Conservation (phyloP, 148 eudicot species). For the Camellia japonica region DNA sequence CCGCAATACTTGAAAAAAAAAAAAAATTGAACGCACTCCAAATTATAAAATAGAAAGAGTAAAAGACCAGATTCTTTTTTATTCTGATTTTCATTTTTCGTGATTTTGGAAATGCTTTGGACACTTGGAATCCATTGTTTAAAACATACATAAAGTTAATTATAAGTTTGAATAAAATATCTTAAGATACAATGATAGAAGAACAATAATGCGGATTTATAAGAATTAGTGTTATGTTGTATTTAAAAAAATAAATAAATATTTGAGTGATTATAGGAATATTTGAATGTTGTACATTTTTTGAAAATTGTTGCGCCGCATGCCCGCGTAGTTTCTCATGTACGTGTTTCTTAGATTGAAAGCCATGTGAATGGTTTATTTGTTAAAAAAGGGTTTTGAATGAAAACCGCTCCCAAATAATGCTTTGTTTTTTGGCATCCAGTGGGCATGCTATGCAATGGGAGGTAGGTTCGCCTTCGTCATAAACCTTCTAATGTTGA, state of each 20-base stretch:
- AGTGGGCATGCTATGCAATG: neutral
- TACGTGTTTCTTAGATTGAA: neutral
- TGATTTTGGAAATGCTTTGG: too few species aligned
- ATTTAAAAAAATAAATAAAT: too few species aligned
- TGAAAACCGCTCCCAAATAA: neutral
- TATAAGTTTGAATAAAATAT: too few species aligned
- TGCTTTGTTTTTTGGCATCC: neutral
- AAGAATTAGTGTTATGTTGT: too few species aligned
- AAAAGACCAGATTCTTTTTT: neutral
- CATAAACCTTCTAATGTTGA: slow-evolving; percentile 1
- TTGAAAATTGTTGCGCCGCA: neutral
- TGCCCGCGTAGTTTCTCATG: too few species aligned
- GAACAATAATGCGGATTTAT: too few species aligned
- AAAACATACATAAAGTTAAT: too few species aligned
- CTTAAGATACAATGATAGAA: too few species aligned
- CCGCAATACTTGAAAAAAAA: too few species aligned
- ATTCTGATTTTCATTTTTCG: neutral
- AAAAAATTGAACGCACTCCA: neutral
- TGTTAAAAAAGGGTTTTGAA: neutral
- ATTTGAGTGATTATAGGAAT: too few species aligned
- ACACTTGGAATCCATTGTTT: too few species aligned
- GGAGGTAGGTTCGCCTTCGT: neutral
- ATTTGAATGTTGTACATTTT: neutral
- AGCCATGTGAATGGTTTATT: neutral
- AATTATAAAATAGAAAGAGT: neutral